Percentiles rank a stretch among this genome's conserved stretches.
These are phyloP conservation scores for Lentithecium fluviatile DNA, from an alignment of 495 filamentous ascomycete species.

Conservation along the genomic window DNA sequence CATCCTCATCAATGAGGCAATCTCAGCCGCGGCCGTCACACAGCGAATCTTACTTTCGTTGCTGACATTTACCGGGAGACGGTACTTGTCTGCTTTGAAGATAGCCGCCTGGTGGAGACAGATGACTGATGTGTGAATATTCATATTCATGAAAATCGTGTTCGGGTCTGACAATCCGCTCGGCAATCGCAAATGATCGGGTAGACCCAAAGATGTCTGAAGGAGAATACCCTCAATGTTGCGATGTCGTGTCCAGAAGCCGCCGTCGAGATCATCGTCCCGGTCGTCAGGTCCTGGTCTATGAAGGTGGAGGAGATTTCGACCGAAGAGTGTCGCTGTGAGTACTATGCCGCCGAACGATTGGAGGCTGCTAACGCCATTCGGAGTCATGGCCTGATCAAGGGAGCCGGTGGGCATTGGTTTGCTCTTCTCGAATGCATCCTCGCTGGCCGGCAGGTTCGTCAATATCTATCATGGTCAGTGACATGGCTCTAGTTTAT, in stretches of 20 bases:
- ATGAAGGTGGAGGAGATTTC: constrained; percentile 93
- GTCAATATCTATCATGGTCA: constrained; percentile 63
- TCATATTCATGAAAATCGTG: constrained; percentile 93
- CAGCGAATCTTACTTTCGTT: constrained; percentile 90
- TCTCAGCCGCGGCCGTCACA: constrained; percentile 89
- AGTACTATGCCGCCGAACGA: constrained; percentile 79
- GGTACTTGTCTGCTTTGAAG: constrained; percentile 91
- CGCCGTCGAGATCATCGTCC: constrained; percentile 86
- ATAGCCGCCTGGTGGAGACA: constrained; percentile 98
- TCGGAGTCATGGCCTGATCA: constrained; percentile 66
- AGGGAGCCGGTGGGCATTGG: constrained; percentile 68
- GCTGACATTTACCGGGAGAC: constrained; percentile 70
- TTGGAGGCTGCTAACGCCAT: constrained; percentile 68
- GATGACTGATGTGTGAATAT: constrained; percentile 93
- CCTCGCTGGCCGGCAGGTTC: constrained; percentile 79
- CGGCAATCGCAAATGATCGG: constrained; percentile 79
- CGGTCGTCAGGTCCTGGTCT: constrained; percentile 78
- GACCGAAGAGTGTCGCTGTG: constrained; percentile 85
- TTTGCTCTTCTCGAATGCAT: constrained; percentile 80
- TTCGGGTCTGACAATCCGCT: constrained; percentile 74
- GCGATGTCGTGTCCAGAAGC: constrained; percentile 94
- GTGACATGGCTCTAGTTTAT: not conserved
- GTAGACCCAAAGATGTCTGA: constrained; percentile 79
- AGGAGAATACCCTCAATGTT: constrained; percentile 85
- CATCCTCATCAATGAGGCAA: constrained; percentile 95